Evolutionary conservation across 2,329 filamentous ascomycete species (phyloP).

Genomic region (Xylariales sp.): DNA sequence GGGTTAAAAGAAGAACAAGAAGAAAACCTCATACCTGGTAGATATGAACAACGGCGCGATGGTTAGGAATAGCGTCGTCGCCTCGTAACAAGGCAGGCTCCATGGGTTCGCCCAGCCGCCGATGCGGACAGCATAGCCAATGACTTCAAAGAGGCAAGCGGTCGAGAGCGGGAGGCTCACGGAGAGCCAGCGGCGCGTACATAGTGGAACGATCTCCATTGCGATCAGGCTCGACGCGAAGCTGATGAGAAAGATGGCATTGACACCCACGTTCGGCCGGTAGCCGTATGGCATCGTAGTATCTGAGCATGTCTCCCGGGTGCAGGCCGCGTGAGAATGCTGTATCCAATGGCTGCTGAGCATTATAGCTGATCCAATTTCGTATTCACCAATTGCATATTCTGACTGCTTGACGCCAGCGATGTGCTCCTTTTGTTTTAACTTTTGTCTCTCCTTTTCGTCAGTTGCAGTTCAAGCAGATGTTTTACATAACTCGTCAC

Average conservation of each 20-base stretch:
- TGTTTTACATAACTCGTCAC: too few species aligned
- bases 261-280: slow-evolving; percentile 8
- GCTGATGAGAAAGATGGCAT: slow-evolving; percentile 15
- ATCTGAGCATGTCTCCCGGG: slow-evolving; percentile 8
- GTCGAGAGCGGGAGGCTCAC: slow-evolving; percentile 17
- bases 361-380: too few species aligned
- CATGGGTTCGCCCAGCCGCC: slow-evolving; percentile 17
- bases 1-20: too few species aligned
- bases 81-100: slow-evolving; percentile 17
- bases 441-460: too few species aligned
- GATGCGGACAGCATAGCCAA: slow-evolving; percentile 18
- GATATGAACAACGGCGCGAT: slow-evolving; percentile 23
- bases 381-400: too few species aligned
- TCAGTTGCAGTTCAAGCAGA: too few species aligned
- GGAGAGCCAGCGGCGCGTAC: slow-evolving; percentile 10
- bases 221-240: slow-evolving; percentile 14
- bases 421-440: too few species aligned
- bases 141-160: slow-evolving; percentile 18
- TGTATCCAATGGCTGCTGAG: neutral
- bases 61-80: slow-evolving; percentile 17
- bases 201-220: slow-evolving; percentile 13
- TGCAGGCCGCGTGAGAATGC: neutral
- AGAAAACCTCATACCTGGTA: slow-evolving; percentile 13
- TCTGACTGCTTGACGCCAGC: too few species aligned
- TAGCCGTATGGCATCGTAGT: slow-evolving; percentile 11